Evolutionary conservation across 1,284 basidiomycete species (phyloP), one percentile per base, ranked within the genome.

Genomic region (Xerocomus nothofagi): DNA sequence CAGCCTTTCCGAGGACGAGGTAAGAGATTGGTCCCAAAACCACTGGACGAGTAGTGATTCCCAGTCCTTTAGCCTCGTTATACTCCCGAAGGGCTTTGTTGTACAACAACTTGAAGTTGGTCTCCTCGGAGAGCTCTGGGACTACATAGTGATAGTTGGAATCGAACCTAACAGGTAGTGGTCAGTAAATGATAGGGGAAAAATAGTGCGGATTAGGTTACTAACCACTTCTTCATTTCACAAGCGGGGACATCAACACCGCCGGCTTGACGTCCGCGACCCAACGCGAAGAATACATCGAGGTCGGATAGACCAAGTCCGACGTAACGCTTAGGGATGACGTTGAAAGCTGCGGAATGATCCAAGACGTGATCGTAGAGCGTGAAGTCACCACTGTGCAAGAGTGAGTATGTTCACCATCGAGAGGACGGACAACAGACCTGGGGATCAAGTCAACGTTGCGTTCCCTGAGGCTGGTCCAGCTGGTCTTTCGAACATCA

Each of bases 71-170:
- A 54, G 97, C 97, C 79, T 99, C 97, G 59, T 91, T 85, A 78
- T 87, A 99, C 73, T 98, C 93, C 65, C 90, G 88, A 56, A 98
- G 82, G 53, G 90, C 86, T 80, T 97, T 97, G 88, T 97, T 97
- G 77, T 87, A 87, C 77, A 88, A 84, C 70, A 99, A 80, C 77
- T 94, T 93, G 86, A 99, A 98, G 61, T 95, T 86, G 53, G 91
- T 93, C 65, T 81, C 78, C 55, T 94, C 89, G 20, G 91, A 91
- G 74, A 99, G 85, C 78, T 99, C 97, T 55, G 95, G 96, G 57
- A 98, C 96, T 74, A 99, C 93, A 69, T 90, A 96, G 80, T 99
- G 97, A 81, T 99, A 99, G 86, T 99, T 99, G 50, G 95, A 98
- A 78, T 99, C 96, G 74, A 98, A 99, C 93, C 93, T 93, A 58